Evolutionary conservation across 306 rosid genomes (phyloP), one percentile per base, ranked within the genome.

Genomic region (Astragalus glycyphyllos): DNA sequence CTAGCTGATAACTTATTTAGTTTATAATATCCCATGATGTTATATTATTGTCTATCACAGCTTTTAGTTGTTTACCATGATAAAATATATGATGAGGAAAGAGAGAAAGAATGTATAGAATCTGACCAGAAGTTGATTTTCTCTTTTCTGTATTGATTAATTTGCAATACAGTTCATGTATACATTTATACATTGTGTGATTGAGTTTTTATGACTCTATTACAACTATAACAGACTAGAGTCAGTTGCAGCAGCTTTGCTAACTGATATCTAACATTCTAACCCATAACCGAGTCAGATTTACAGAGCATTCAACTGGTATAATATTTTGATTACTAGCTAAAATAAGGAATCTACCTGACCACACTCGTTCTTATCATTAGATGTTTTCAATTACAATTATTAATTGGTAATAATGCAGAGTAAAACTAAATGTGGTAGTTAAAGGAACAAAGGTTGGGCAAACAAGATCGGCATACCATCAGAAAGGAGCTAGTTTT

Each of bases 61-160:
- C 35, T 20, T 29, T 75, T 46, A 38, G 68, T 46, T 75, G 42
- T 57, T 56, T 45, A 8, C 44, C 44, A 8, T 38, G 1, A 38
- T 38, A 38, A 38, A 38, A 6, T 7, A 38, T 38, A 7, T 38
- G 44, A 38, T 38, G 47, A 42, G 47, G 11, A 11, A 42, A 11
- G 13, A 11, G n/a, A 42, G 47, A 42, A 11, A 9, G 0, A 10
- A 11, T 42, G n/a, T 3, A 2, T 3, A 11, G 47, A 9, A 3
- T 11, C 12, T 42, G 44, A 40, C 8, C 44, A 40, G 44, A 40
- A 8, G 7, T 6, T 40, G 44, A 40, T 7, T 40, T 40, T 7
- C 44, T 40, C 7, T 7, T 40, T 40, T 7, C 44, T 40, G 44
- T 40, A 40, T 40, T 40, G 44, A 0, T 5, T 40, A 40, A 40